Evolutionary conservation across 306 rosid genomes (phyloP), one percentile per base, ranked within the genome.

Genomic region (Cotoneaster glaucophyllus): DNA sequence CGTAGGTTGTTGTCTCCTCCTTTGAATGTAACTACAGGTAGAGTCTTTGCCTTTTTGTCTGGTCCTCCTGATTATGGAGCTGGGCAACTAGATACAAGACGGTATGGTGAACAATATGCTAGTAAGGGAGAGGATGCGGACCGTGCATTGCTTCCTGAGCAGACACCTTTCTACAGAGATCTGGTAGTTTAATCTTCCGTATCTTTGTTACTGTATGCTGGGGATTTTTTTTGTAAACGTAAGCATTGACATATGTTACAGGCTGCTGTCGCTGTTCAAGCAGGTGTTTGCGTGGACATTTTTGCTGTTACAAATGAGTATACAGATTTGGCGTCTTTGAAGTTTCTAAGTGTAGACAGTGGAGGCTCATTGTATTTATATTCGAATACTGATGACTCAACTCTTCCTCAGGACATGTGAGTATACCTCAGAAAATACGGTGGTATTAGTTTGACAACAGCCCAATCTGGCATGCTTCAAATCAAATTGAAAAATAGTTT

Each of bases 121-220:
- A 95, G 97, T 89, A 92, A 90, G 85, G 87, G 98, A 81, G 96
- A 92, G 88, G 98, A 95, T 85, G 97, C 98, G 1, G 98, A 95
- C 70, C 93, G 90, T 65, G 97, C 97, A 79, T 85, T 95, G 78
- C 98, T 95, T 76, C 98, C 98, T 11, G 97, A 92, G 90, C 97
- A 92, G 89, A 92, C 96, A 62, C 96, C 97, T 25, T 95, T 90
- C 84, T 95, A 92, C 82, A 90, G 87, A 79, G 98, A 95, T 84
- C 85, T 95, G 93, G 98, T 95, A 77, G 67, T 53, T 63, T 73
- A 37, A 50, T 59, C 67, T 52, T 75, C 26, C 77, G 15, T 79
- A 26, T 74, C 61, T 64, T 53, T 75, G 39, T 82, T 66, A 59
- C 76, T 71, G 8, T 58, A 19, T 57, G 45, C 67, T 34, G 29